Conservation (phyloP, 2,329 filamentous ascomycete species). For the Neoascochyta sp. region DNA sequence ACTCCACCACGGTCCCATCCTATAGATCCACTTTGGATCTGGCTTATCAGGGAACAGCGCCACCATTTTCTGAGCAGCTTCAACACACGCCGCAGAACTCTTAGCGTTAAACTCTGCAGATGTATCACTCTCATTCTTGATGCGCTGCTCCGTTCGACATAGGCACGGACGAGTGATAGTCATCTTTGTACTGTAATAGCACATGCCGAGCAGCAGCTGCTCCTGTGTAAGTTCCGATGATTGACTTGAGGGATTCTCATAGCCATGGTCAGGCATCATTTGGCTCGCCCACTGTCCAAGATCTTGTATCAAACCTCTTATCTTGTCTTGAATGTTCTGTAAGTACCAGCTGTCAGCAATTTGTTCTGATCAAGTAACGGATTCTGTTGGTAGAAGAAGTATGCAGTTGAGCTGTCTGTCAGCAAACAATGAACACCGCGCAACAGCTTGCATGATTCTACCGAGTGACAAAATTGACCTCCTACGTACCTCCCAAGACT, state of each 20-base stretch:
- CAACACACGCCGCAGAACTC: conserved; percentile 32
- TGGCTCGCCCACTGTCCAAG: conserved; percentile 32
- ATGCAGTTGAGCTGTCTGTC: too few relatives aligned
- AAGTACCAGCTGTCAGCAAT: conserved; percentile 3
- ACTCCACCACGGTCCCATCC: conserved; percentile 41
- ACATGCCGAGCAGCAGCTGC: conserved; percentile 19
- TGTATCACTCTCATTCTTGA: conserved; percentile 13
- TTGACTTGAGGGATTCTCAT: too few relatives aligned
- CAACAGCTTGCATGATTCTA: too few relatives aligned
- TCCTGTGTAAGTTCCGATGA: conserved; percentile 9
- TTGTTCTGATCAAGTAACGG: too few relatives aligned
- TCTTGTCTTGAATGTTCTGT: conserved; percentile 28
- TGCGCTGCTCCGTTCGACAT: conserved; percentile 28
- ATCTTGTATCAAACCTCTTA: conserved; percentile 26
- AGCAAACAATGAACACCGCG: too few relatives aligned
- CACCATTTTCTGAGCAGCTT: conserved; percentile 31
- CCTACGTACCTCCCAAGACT: conserved; percentile 37
- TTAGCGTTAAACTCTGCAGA: conserved; percentile 34
- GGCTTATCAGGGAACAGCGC: conserved; percentile 32
- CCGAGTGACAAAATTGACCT: too few relatives aligned
- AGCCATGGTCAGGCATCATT: conserved; percentile 8
- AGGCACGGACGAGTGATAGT: conserved; percentile 39
- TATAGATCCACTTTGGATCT: conserved; percentile 25
- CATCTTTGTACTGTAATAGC: conserved; percentile 32
- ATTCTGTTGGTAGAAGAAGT: too few relatives aligned